These are phyloP conservation scores for Acidiella bohemica DNA, from an alignment of 495 filamentous ascomycete genomes.

Conservation along the genomic window DNA sequence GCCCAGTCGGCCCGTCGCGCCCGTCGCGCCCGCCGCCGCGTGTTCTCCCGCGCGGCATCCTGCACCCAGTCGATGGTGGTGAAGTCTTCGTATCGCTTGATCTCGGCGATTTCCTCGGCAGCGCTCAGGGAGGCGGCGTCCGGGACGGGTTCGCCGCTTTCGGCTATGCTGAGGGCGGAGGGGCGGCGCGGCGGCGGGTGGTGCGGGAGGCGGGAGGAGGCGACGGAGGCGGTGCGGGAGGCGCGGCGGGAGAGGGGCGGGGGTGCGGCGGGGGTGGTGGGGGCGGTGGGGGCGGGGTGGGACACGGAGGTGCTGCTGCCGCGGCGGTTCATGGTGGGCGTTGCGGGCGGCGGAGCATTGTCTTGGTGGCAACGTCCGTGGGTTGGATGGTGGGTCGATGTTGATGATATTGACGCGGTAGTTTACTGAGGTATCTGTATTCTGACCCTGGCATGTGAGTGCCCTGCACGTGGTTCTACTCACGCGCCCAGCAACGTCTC, in stretches of 20 bases:
- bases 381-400: too few species aligned
- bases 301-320: slow-evolving; percentile 22
- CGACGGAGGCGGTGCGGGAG: slow-evolving; percentile 39
- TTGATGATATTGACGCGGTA: too few species aligned
- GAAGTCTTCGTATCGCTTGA: slow-evolving; percentile 96
- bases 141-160: slow-evolving; percentile 35
- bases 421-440: too few species aligned
- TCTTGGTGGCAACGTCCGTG: background rate
- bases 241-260: slow-evolving; percentile 36
- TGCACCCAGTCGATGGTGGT: slow-evolving; percentile 99
- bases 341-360: background rate
- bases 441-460: background rate
- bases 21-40: slow-evolving; percentile 60
- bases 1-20: slow-evolving; percentile 64
- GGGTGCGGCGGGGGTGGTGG: slow-evolving; percentile 31
- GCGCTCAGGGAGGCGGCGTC: slow-evolving; percentile 39
- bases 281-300: slow-evolving; percentile 27
- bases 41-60: slow-evolving; percentile 83
- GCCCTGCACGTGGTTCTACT: too few species aligned
- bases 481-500: too few species aligned
- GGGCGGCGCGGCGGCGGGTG: slow-evolving; percentile 44
- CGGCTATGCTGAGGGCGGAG: slow-evolving; percentile 56
- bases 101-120: slow-evolving; percentile 90
- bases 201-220: slow-evolving; percentile 33
- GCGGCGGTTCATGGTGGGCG: slow-evolving; percentile 32